A percentile compares a stretch with the other conserved stretches of the same genome.
Conservation (phyloP, 495 filamentous ascomycete genomes). For the Penicillium bovifimosum region DNA sequence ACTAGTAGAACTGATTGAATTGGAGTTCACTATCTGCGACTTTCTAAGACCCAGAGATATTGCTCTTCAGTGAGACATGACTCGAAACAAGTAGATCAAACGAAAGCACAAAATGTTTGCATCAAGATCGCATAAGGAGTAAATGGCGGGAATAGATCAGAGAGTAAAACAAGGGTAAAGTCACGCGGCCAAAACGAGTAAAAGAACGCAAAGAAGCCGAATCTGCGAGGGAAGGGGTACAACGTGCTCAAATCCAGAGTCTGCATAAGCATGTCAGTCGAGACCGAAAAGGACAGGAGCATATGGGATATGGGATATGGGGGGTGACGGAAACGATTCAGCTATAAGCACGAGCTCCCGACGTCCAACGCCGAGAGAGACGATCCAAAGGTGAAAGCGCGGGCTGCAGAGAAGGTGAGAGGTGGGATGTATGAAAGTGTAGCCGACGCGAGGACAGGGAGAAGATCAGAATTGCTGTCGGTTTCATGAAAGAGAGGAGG, state of each 20-base stretch:
- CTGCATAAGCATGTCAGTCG: neutral
- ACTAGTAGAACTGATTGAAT: constrained; percentile 10
- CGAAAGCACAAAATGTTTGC: constrained; percentile 7
- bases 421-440: constrained; percentile 11
- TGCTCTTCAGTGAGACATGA: constrained; percentile 3
- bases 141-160: constrained; percentile 1
- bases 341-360: constrained; percentile 42
- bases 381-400: constrained; percentile 34
- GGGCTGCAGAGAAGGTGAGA: constrained; percentile 20
- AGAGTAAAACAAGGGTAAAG: neutral
- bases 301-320: constrained; percentile 25
- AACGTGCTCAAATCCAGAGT: constrained; percentile 17
- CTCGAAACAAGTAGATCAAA: neutral
- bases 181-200: neutral
- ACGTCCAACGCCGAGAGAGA: constrained; percentile 45
- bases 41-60: constrained; percentile 16
- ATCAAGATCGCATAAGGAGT: neutral
- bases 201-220: constrained; percentile 5
- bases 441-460: constrained; percentile 13
- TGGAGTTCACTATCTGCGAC: constrained; percentile 12
- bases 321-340: constrained; percentile 26
- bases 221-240: constrained; percentile 10
- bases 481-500: constrained; percentile 18
- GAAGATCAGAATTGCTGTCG: constrained; percentile 23
- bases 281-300: neutral